Evolutionary conservation across 306 rosid species (phyloP), one percentile per base, ranked within the genome.

Genomic region (Abrus precatorius): DNA sequence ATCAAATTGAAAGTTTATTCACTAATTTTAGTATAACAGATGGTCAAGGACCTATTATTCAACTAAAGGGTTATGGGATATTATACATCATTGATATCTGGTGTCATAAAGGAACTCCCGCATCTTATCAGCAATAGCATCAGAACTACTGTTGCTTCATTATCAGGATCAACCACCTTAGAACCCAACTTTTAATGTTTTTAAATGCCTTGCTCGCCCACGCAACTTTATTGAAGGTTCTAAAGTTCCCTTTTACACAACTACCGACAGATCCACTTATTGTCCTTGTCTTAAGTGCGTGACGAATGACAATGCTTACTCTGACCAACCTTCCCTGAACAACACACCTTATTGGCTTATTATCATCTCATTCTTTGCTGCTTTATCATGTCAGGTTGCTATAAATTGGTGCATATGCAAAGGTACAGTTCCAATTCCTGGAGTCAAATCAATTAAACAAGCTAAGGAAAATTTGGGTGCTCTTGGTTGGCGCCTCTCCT

Each of bases 361-460:
- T 45, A 6, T 72, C 20, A 20, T 0, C 20, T 20, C 20, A 20
- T 20, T 20, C 20, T 20, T 20, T 20, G 20, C 67, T 30, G 3
- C 43, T 5, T 36, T 47, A 63, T 73, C 54, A 53, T 86, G 80
- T 84, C 86, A 95, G 98, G 93, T 95, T 63, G 99, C 99, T 30
- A 91, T 93, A 86, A 95, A 95, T 65, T 95, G 99, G 99, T 95
- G 99, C 78, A 89, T 90, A 40, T 75, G 92, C 85, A 93, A 91
- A 78, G 99, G 96, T 6, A 75, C 92, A 7, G 81, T 91, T 55
- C 98, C 98, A n/a, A 93, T 95, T 75, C 94, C 99, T 3, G 98
- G 99, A 84, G 94, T 89, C 1, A 95, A 95, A 89, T 85, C 94
- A n/a, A 77, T 91, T 57, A 86, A 79, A 83, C 99, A 95, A 81